phyloP scores from a whole-genome alignment of 495 filamentous ascomycete species.

The Penicillium ochrochloron region DNA sequence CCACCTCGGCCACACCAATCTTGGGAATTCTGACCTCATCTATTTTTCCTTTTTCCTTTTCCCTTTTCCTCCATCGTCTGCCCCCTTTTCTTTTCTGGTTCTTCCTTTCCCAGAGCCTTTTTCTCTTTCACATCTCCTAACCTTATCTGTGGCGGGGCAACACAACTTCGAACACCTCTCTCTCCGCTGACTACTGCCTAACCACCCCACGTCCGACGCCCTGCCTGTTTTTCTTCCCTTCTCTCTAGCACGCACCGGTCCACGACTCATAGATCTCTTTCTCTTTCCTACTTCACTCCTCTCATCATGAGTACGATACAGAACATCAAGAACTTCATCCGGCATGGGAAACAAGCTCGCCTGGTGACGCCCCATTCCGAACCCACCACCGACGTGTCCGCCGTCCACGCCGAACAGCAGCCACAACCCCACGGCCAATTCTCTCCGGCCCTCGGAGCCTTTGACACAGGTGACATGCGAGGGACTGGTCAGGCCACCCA shows the following conservation, averaged over 20 bases:
- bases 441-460: constrained; percentile 59
- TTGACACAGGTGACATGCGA: constrained; percentile 51
- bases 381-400: constrained; percentile 69
- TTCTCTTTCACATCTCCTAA: not conserved
- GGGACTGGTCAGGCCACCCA: constrained; percentile 54
- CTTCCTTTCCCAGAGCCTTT: not conserved
- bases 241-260: not conserved
- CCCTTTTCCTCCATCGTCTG: not conserved
- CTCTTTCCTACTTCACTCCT: not conserved
- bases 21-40: constrained; percentile 13
- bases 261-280: not conserved
- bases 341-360: constrained; percentile 95
- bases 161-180: not conserved
- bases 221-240: not conserved
- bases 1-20: not conserved
- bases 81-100: not conserved
- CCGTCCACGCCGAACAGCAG: constrained; percentile 69
- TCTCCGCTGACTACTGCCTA: constrained; percentile 5
- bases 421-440: constrained; percentile 54
- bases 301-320: constrained; percentile 78
- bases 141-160: constrained; percentile 2
- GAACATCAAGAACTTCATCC: constrained; percentile 96
- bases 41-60: not conserved
- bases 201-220: not conserved
- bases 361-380: constrained; percentile 65